Percentiles rank a stretch among this genome's conserved stretches.
phyloP scores from a whole-genome alignment of 2,329 filamentous ascomycete genomes.

The Alternaria rosae region DNA sequence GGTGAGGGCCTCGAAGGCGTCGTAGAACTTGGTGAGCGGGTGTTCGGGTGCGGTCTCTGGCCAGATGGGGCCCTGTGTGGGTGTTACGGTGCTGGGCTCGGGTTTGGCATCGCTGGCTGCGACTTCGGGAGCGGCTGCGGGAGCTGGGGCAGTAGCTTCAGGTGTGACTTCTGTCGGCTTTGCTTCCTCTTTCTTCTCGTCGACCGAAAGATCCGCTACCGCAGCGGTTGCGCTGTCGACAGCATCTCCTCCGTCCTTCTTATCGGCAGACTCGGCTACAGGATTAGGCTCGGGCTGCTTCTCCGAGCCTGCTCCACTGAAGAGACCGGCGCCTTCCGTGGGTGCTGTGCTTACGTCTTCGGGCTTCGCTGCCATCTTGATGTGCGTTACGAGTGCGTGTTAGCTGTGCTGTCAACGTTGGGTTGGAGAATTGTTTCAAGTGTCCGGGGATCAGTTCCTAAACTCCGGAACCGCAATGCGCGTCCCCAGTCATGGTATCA shows the following conservation, averaged over 20 bases:
- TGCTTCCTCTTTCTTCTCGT: conserved; percentile 21
- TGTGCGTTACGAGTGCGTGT: not conserved
- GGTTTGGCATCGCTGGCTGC: conserved; percentile 10
- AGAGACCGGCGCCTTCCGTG: conserved; percentile 20
- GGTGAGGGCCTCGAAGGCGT: conserved; percentile 65
- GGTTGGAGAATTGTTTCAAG: conserved; percentile 10
- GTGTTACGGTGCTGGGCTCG: conserved; percentile 5
- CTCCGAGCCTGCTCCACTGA: conserved; percentile 18
- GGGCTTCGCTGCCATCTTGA: conserved; percentile 28
- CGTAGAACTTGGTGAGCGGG: conserved; percentile 64
- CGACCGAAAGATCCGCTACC: conserved; percentile 26
- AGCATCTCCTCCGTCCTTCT: conserved; percentile 22
- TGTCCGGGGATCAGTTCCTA: conserved; percentile 14
- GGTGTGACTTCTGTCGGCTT: conserved; percentile 17
- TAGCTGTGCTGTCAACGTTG: conserved; percentile 3
- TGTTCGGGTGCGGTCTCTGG: conserved; percentile 48
- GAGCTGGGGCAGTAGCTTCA: not conserved
- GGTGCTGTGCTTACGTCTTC: conserved; percentile 23
- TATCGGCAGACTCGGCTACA: conserved; percentile 20
- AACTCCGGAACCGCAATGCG: conserved; percentile 18
- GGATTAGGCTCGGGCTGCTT: conserved; percentile 24
- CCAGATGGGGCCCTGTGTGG: conserved; percentile 38
- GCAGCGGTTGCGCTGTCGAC: conserved; percentile 25
- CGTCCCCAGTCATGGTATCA: not conserved
- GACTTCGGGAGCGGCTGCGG: not conserved